Evolutionary conservation across 306 rosid species (phyloP), one percentile per base, ranked within the genome.

Genomic region (Castanea crenata): DNA sequence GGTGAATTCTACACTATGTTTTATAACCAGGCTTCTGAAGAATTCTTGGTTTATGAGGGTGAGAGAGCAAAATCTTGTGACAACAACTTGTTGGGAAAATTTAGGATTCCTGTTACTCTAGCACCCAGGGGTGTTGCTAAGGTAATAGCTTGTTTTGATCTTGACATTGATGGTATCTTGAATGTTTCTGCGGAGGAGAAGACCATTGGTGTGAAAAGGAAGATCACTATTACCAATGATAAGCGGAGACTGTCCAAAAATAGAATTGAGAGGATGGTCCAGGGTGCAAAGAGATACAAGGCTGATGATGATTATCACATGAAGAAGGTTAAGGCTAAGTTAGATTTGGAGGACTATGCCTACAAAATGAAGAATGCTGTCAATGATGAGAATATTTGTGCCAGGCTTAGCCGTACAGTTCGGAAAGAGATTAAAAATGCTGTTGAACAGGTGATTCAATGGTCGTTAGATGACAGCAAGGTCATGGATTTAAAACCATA

Each of bases 381-480:
- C 34, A 78, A 79, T 34, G 73, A 79, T 13, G 73, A 79, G 44
- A 38, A 38, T 38, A 38, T 1, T 38, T 38, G 44, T 1, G 44
- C 2, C 2, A 38, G 2, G 44, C 44, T 38, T 38, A 38, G 44
- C 44, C 44, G 0, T 38, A 0, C 44, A 6, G 44, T 38, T 38
- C 10, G 2, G 44, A 38, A 0, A 38, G 64, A 79, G 62, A 72
- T 79, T 20, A 63, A 59, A 38, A 67, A 62, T 4, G 78, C 68
- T 11, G 63, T 79, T 32, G 73, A 59, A 5, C 71, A 41, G 54
- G 77, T 75, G 9, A 79, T 59, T 32, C 76, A 73, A 54, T 73
- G 83, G 83, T 70, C 44, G 6, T 38, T 79, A 9, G 65, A 72
- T 19, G 31, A 21, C 21, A 63, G 27, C 71, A 72, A 59, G 65